Evolutionary conservation across 768 basidiomycete genomes (phyloP).

Genomic region (Mycena rebaudengoi): DNA sequence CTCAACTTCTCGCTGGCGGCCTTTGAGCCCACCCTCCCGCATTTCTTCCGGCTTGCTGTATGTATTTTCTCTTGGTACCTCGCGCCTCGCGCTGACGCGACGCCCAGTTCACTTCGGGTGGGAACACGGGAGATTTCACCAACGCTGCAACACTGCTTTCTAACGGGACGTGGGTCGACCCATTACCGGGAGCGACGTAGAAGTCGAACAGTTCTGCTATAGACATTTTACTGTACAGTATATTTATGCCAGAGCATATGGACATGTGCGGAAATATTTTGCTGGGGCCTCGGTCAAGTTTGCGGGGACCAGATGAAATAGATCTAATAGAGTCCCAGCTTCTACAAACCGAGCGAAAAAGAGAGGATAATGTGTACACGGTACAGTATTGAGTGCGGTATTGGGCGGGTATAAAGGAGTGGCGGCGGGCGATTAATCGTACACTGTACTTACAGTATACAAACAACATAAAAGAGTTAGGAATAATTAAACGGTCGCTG

Average conservation of each 20-base stretch:
- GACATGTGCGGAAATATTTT: background rate
- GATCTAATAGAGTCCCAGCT: too few species aligned
- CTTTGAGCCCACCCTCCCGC: conserved; percentile 67
- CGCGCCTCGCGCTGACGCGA: background rate
- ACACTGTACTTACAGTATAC: conserved; percentile 27
- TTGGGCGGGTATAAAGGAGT: conserved; percentile 3
- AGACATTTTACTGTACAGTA: too few species aligned
- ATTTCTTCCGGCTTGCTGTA: conserved; percentile 84
- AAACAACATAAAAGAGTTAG: conserved; percentile 21
- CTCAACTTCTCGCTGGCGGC: conserved; percentile 76
- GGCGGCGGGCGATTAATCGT: conserved; percentile 7
- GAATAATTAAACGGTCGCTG: conserved; percentile 22
- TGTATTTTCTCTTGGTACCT: conserved; percentile 39
- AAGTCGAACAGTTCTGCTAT: too few species aligned
- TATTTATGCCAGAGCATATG: too few species aligned
- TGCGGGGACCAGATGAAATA: too few species aligned
- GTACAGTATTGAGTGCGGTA: conserved; percentile 20
- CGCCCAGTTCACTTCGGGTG: conserved; percentile 56
- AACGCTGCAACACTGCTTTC: conserved; percentile 78
- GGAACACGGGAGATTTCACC: conserved; percentile 76
- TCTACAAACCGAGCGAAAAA: background rate
- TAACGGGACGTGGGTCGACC: conserved; percentile 85
- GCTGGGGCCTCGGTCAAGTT: background rate
- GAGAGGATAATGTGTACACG: background rate
- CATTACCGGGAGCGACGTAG: conserved; percentile 71